A percentile compares a stretch with the other conserved stretches of the same genome.
Conservation (phyloP, 1,284 basidiomycete species). For the Malassezia vespertilionis region DNA sequence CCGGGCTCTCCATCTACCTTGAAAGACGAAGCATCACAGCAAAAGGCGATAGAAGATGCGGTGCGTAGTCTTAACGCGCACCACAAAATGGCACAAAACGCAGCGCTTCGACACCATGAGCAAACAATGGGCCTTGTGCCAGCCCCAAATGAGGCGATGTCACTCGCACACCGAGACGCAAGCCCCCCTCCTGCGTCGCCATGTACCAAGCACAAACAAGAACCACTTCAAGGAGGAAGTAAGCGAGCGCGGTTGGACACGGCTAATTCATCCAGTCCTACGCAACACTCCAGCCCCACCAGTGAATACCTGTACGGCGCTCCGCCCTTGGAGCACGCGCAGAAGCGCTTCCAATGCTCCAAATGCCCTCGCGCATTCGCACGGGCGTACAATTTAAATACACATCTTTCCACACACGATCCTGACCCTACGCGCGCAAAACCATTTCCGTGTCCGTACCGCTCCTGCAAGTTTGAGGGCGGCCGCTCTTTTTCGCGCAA, state of each 20-base stretch:
- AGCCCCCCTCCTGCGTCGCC: neutral
- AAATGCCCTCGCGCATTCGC: slow-evolving; percentile 59
- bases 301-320: slow-evolving; percentile 3
- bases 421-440: slow-evolving; percentile 63
- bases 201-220: neutral
- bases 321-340: too few relatives aligned
- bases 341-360: slow-evolving; percentile 38
- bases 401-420: slow-evolving; percentile 77
- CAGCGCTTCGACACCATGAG: slow-evolving; percentile 16
- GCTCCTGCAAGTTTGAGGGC: slow-evolving; percentile 53
- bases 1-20: too few relatives aligned
- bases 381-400: slow-evolving; percentile 79
- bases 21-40: slow-evolving; percentile 18
- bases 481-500: slow-evolving; percentile 77
- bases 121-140: neutral
- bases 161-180: neutral
- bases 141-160: too few relatives aligned
- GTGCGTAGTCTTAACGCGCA: slow-evolving; percentile 13
- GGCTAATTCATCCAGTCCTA: neutral
- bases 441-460: slow-evolving; percentile 69
- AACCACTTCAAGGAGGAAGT: neutral
- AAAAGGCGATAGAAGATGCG: slow-evolving; percentile 24
- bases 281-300: neutral
- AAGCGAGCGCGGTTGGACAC: slow-evolving; percentile 4
- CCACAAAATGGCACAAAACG: slow-evolving; percentile 3